phyloP scores from a whole-genome alignment of 306 rosid genomes.

The Cucumis sativus region Cucumber_9930_V3 NC_026656.2:8505001-8505500 shows the following conservation, averaged over 20 bases:
- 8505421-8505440: not conserved
- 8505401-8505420: constrained; percentile 10
- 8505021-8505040: not conserved
- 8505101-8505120: constrained; percentile 31
- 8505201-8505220: not conserved
- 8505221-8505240: constrained; percentile 9
- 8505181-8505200: not conserved
- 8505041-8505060: not conserved
- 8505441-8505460: not conserved
- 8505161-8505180: constrained; percentile 10
- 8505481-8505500: not conserved
- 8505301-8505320: not conserved
- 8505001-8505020: not conserved
- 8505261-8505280: not conserved
- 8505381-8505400: constrained; percentile 1
- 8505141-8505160: constrained; percentile 6
- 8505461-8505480: not conserved
- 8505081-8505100: not conserved
- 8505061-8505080: too few relatives aligned
- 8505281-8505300: not conserved
- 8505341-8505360: not conserved
- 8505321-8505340: not conserved
- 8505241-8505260: not conserved
- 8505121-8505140: constrained; percentile 26
- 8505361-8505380: not conserved